Conservation (phyloP, 2,329 filamentous ascomycete genomes). For the Curvularia verruculosa region DNA sequence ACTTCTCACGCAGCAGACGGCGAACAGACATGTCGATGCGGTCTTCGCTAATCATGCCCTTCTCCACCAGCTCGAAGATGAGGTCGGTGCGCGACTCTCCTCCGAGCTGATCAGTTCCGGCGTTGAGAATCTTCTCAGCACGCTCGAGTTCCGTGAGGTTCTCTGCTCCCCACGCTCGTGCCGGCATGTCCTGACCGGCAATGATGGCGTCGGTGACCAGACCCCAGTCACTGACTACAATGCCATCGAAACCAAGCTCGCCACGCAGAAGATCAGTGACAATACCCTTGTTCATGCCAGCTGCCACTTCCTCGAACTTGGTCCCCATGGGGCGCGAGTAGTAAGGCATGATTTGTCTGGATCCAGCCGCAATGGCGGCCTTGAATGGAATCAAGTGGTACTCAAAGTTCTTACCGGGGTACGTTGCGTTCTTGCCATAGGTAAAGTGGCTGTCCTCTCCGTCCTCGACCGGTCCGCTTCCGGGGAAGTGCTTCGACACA, state of each 20-base stretch:
- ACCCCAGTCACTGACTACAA: conserved; percentile 62
- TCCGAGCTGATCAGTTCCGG: conserved; percentile 61
- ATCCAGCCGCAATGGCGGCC: conserved; percentile 57
- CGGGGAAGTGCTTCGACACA: conserved; percentile 62
- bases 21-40: conserved; percentile 57
- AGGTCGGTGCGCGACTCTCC: conserved; percentile 58
- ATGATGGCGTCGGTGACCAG: conserved; percentile 56
- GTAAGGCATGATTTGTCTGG: conserved; percentile 61
- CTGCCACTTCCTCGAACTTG: conserved; percentile 56
- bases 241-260: conserved; percentile 59
- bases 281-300: conserved; percentile 60
- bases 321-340: conserved; percentile 58
- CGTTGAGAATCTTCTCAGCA: conserved; percentile 54
- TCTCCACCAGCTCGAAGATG: conserved; percentile 55
- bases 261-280: conserved; percentile 57
- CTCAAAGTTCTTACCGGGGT: conserved; percentile 59
- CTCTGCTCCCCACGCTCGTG: conserved; percentile 60
- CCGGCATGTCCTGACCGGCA: conserved; percentile 54
- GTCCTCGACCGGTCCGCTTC: conserved; percentile 56
- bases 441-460: conserved; percentile 61
- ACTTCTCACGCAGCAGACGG: conserved; percentile 58
- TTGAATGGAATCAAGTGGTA: conserved; percentile 60
- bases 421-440: conserved; percentile 59
- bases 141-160: conserved; percentile 53
- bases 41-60: conserved; percentile 50